phyloP scores from a whole-genome alignment of 164 flowering plant species.

The Dillenia suffruticosa region DNA sequence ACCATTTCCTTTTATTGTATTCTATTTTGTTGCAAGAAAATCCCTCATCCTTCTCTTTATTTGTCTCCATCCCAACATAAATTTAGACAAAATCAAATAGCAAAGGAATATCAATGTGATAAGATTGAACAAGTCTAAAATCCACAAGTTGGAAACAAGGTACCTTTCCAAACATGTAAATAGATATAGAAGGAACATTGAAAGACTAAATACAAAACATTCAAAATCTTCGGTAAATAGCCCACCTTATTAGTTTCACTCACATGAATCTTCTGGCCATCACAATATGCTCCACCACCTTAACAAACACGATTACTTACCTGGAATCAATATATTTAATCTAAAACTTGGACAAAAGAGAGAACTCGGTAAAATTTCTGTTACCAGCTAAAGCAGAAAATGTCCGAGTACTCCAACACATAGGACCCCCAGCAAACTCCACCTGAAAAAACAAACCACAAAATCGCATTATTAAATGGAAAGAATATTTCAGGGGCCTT shows the following conservation, averaged over 20 bases:
- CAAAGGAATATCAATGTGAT: too few species aligned
- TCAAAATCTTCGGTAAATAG: not conserved
- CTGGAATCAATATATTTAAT: conserved; percentile 3
- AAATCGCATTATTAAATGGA: not conserved
- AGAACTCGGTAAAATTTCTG: conserved; percentile 1
- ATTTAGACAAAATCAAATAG: too few species aligned
- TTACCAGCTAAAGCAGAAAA: conserved; percentile 90
- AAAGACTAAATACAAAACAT: too few species aligned
- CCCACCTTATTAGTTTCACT: conserved; percentile 75
- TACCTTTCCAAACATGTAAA: too few species aligned
- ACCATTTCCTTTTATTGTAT: too few species aligned
- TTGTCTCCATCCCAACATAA: too few species aligned
- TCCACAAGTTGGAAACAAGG: too few species aligned
- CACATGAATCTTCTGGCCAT: conserved; percentile 74
- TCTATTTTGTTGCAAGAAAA: too few species aligned
- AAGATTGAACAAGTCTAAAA: too few species aligned
- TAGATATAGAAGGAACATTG: too few species aligned
- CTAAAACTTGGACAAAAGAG: conserved; percentile 1
- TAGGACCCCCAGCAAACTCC: conserved; percentile 95
- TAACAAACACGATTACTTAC: not conserved
- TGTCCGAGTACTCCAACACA: conserved; percentile 91
- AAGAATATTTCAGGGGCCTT: too few species aligned
- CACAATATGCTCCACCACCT: conserved; percentile 94
- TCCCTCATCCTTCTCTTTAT: too few species aligned
- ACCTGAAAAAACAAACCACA: conserved; percentile 44